Percentiles rank a stretch among this genome's conserved stretches.
Conservation (phyloP, 73 alveolate genomes). For the Uronychia setigera region DNA sequence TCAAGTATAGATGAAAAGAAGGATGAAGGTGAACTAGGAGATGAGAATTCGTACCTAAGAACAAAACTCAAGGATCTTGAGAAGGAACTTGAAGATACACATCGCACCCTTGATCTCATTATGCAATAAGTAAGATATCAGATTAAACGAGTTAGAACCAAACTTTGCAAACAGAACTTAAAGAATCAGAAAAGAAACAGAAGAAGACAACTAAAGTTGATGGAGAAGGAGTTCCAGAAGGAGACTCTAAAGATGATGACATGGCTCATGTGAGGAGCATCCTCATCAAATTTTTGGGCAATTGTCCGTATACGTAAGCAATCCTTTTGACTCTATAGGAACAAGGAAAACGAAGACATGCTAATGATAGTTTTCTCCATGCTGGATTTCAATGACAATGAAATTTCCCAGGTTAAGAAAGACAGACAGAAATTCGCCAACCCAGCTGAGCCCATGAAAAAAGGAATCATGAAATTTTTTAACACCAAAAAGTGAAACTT, state of each 20-base stretch:
- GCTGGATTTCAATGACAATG: background rate
- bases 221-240: background rate
- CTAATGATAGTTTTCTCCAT: background rate
- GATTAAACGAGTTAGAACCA: background rate
- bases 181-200: background rate
- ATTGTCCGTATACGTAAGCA: background rate
- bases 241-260: background rate
- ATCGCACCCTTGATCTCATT: background rate
- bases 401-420: background rate
- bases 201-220: background rate
- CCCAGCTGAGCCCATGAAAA: too few species aligned
- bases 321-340: background rate
- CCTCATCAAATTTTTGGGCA: background rate
- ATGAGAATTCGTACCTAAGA: background rate
- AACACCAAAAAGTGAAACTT: too few species aligned
- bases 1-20: background rate
- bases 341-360: background rate
- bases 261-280: constrained; percentile 1
- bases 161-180: background rate
- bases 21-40: background rate
- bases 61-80: background rate
- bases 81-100: background rate
- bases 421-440: too few species aligned
- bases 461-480: too few species aligned
- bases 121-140: background rate